Conservation (phyloP, 495 filamentous ascomycete genomes). For the Poronia punctata region DNA sequence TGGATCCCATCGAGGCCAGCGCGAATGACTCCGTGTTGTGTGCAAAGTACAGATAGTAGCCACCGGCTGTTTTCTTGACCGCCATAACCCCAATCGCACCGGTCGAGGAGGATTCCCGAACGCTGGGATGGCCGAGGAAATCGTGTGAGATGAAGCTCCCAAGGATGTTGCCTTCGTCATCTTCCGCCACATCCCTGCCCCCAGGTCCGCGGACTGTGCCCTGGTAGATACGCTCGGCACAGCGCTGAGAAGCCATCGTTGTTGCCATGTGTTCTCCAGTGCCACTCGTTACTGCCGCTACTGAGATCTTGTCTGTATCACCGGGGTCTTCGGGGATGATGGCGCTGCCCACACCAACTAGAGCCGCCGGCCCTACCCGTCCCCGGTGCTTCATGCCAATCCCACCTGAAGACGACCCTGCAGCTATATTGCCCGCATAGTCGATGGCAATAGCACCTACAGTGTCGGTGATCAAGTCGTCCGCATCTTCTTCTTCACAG, state of each 20-base stretch:
- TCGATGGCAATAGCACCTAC: slow-evolving; percentile 94
- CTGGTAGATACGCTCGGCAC: slow-evolving; percentile 69
- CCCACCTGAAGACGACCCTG: slow-evolving; percentile 96
- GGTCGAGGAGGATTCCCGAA: slow-evolving; percentile 58
- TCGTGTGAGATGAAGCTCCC: slow-evolving; percentile 64
- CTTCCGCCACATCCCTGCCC: slow-evolving; percentile 52
- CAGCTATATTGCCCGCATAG: slow-evolving; percentile 75
- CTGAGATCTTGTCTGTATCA: slow-evolving; percentile 48
- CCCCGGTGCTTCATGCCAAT: slow-evolving; percentile 97
- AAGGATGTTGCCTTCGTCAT: slow-evolving; percentile 66
- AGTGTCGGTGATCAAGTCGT: slow-evolving; percentile 67
- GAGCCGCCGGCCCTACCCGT: slow-evolving; percentile 81
- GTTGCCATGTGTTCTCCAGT: slow-evolving; percentile 98
- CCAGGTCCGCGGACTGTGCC: slow-evolving; percentile 49
- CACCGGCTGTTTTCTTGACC: slow-evolving; percentile 67
- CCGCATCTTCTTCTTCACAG: background rate
- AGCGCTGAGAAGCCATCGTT: slow-evolving; percentile 71
- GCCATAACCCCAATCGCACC: slow-evolving; percentile 79
- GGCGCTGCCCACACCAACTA: slow-evolving; percentile 84
- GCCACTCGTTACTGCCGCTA: slow-evolving; percentile 80
- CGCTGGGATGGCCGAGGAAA: slow-evolving; percentile 78
- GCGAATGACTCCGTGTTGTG: slow-evolving; percentile 94
- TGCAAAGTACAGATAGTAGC: slow-evolving; percentile 73
- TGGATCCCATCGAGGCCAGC: slow-evolving; percentile 75
- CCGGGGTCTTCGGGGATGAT: slow-evolving; percentile 63